phyloP scores from a whole-genome alignment of 306 rosid genomes.

The Rubus idaeus region DNA sequence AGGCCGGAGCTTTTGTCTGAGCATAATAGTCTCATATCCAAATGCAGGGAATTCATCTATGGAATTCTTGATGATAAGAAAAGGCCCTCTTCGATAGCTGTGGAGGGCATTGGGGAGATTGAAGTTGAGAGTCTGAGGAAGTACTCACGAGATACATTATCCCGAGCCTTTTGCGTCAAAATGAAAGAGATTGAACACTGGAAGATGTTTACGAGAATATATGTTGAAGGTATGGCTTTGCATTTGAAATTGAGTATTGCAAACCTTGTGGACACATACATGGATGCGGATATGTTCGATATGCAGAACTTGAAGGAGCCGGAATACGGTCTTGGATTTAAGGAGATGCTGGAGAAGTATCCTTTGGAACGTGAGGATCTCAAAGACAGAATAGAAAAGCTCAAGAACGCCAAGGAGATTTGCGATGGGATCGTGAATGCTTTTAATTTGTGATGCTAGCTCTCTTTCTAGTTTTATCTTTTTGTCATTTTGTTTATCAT shows the following conservation, averaged over 20 bases:
- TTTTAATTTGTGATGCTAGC: neutral
- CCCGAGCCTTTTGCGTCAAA: neutral
- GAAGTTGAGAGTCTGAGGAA: neutral
- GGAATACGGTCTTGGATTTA: neutral
- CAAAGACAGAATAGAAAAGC: neutral
- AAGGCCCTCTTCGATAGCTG: neutral
- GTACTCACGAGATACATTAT: neutral
- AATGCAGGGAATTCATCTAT: neutral
- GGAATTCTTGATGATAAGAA: neutral
- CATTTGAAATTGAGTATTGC: neutral
- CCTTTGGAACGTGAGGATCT: neutral
- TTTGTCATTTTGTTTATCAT: too few relatives aligned
- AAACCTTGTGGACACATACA: neutral
- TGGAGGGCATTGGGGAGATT: constrained; percentile 4
- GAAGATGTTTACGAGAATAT: neutral
- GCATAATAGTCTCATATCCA: neutral
- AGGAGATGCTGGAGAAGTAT: neutral
- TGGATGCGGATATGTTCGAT: neutral
- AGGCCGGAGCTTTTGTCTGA: neutral
- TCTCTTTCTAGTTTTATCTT: neutral
- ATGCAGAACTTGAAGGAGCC: neutral
- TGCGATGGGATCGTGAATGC: neutral
- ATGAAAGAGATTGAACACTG: neutral
- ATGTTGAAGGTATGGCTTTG: neutral
- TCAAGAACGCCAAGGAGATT: neutral